Evolutionary conservation across 257 asterid species (phyloP).

Genomic region (Verbena officinalis): DNA sequence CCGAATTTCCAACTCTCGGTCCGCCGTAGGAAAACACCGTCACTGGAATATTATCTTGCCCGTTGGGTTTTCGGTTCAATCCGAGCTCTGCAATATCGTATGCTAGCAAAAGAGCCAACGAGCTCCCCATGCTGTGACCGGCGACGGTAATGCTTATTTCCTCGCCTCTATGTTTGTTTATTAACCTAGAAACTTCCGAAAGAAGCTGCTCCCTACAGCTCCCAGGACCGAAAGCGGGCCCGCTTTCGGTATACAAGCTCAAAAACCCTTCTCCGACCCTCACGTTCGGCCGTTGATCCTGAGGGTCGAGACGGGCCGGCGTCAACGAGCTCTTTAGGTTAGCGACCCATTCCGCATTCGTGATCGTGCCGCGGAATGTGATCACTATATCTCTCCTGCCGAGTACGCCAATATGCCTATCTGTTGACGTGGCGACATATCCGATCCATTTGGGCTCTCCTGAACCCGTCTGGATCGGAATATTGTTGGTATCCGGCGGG

Average conservation of each 20-base stretch:
- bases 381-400: slow-evolving; percentile 65
- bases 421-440: slow-evolving; percentile 50
- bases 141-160: slow-evolving; percentile 61
- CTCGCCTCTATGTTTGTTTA: slow-evolving; percentile 37
- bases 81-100: slow-evolving; percentile 69
- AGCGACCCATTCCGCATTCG: slow-evolving; percentile 61
- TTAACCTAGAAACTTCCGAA: slow-evolving; percentile 57
- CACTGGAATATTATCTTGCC: slow-evolving; percentile 39
- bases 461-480: slow-evolving; percentile 35
- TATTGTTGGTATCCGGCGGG: slow-evolving; percentile 39
- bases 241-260: slow-evolving; percentile 56
- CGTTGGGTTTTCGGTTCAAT: slow-evolving; percentile 35
- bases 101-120: slow-evolving; percentile 52
- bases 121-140: slow-evolving; percentile 83
- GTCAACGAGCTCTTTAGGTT: slow-evolving; percentile 63
- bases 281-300: slow-evolving; percentile 46
- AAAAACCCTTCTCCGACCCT: slow-evolving; percentile 68
- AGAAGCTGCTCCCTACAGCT: slow-evolving; percentile 73
- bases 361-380: slow-evolving; percentile 65
- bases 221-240: slow-evolving; percentile 47
- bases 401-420: slow-evolving; percentile 31
- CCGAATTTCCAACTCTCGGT: slow-evolving; percentile 69
- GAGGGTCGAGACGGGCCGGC: slow-evolving; percentile 60
- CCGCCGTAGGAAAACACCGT: slow-evolving; percentile 75
- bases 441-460: slow-evolving; percentile 64